Base-by-base conservation (phyloP, 1,139 yeast genomes). In the Saccharomyces hybrid region DNA sequence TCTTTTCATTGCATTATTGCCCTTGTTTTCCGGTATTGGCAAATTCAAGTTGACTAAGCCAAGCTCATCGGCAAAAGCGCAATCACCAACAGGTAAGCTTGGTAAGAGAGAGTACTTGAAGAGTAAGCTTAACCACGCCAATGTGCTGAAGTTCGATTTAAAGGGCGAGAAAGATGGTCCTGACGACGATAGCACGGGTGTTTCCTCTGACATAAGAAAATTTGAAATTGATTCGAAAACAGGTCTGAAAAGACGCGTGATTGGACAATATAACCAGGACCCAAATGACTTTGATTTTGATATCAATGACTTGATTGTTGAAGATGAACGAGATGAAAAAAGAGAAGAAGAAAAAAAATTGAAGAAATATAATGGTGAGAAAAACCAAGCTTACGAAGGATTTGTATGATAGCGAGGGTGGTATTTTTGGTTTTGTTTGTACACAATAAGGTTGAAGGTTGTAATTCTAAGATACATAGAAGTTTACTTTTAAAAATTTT, bases 211-310 rank as follows among this genome's bases (percentile, higher is more conserved):
- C 8, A 48, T 53, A 2, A 56, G 51, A 20, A 59, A 60, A 29
- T 61, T 59, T 46, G 61, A 58, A 44, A 32, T 61, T 2, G 67
- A 66, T 54, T 55, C 64, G 1, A 62, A 57, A 42, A 66, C 70
- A 1, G 68, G 69, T 9, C 54, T 68, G 48, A 67, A 68, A 53
- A 67, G 56, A 53, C 61, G 71, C 26, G 62, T 65, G 5, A 61
- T 68, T 31, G 65, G 67, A 3, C 57, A 62, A 31, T 63, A 52
- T 51, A 59, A 59, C 53, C 55, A 58, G 4, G 70, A 69, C 55
- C 71, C 71, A 8, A 66, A 66, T 51, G 59, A 55, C 1, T 69
- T 62, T 56, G 73, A 69, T 52, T 69, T 62, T 50, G 71, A 69
- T 51, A 55, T 69, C 13, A 66, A 68, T 51, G 71, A 69, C 14